Conservation (phyloP, 208 protist species). For the Angomonas ambiguus region DNA sequence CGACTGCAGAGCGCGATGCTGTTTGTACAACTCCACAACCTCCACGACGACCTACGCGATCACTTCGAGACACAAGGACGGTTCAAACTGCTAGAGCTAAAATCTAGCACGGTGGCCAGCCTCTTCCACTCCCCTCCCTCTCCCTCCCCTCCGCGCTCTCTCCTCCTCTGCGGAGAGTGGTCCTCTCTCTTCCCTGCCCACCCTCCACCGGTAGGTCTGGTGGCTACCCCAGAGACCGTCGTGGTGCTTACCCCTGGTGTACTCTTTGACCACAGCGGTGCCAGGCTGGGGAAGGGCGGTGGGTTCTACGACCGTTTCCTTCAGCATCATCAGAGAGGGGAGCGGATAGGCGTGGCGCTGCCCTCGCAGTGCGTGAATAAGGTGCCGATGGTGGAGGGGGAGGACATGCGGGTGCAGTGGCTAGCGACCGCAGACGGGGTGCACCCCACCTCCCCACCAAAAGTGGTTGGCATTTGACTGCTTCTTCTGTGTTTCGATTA, state of each 20-base stretch:
- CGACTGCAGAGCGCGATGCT: constrained; percentile 5
- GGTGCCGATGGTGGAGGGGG: background rate
- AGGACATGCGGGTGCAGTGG: background rate
- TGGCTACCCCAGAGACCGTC: background rate
- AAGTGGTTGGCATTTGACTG: background rate
- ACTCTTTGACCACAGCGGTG: constrained; percentile 43
- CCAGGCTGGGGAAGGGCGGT: constrained; percentile 73
- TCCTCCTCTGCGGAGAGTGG: constrained; percentile 3
- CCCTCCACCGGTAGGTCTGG: background rate
- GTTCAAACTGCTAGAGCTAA: background rate
- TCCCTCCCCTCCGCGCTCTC: background rate
- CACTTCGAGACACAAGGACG: background rate
- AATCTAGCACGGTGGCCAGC: background rate
- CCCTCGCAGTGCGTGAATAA: background rate
- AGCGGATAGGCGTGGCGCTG: background rate
- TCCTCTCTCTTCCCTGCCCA: constrained; percentile 7
- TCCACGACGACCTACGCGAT: background rate
- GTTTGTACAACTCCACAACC: constrained; percentile 3
- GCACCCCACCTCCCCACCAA: background rate
- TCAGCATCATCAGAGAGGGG: background rate
- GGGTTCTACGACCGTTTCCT: constrained; percentile 89
- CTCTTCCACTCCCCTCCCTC: background rate
- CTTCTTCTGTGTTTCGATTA: background rate
- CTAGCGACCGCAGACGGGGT: background rate
- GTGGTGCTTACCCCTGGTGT: constrained; percentile 74